These are phyloP conservation scores for Mantamonas sphyraenae DNA, from an alignment of 78 protist genomes.

Conservation along the genomic window DNA sequence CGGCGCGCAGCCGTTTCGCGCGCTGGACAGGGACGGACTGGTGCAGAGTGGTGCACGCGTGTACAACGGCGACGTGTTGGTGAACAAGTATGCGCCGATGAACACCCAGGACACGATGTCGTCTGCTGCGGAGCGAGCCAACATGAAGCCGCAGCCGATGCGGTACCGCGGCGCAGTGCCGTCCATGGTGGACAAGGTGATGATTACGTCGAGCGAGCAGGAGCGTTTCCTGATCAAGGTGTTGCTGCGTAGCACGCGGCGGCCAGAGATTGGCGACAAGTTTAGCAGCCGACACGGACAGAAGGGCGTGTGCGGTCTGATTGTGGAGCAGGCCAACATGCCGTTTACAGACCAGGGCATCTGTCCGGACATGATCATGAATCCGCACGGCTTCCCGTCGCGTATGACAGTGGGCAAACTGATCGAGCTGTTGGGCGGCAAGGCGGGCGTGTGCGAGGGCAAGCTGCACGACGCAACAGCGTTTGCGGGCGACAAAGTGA, in stretches of 20 bases:
- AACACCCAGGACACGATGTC: slow-evolving; percentile 11
- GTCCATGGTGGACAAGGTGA: slow-evolving; percentile 71
- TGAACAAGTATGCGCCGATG: slow-evolving; percentile 63
- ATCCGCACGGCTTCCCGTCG: slow-evolving; percentile 99
- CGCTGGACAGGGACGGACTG: slow-evolving; percentile 89
- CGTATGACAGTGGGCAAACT: slow-evolving; percentile 97
- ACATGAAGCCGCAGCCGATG: slow-evolving; percentile 9
- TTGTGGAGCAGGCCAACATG: slow-evolving; percentile 91
- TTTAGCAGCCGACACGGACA: slow-evolving; percentile 99
- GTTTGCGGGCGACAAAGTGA: slow-evolving; percentile 86
- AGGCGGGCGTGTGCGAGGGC: slow-evolving; percentile 76
- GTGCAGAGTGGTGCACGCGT: slow-evolving; percentile 62
- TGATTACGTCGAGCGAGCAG: slow-evolving; percentile 71
- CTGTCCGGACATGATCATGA: slow-evolving; percentile 99
- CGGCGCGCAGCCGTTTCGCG: too few relatives aligned
- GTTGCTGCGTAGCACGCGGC: slow-evolving; percentile 64
- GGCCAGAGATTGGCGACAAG: slow-evolving; percentile 99
- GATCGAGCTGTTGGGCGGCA: slow-evolving; percentile 93
- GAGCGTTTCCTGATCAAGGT: slow-evolving; percentile 68
- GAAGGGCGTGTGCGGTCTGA: slow-evolving; percentile 97
- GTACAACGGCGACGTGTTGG: slow-evolving; percentile 55
- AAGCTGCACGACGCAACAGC: slow-evolving; percentile 58
- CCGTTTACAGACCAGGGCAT: slow-evolving; percentile 96
- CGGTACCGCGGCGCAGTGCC: slow-evolving; percentile 44
- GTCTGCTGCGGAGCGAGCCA: not conserved